These are phyloP conservation scores for Apiotrichum veenhuisii DNA, from an alignment of 1,284 basidiomycete genomes.

Conservation along the genomic window DNA sequence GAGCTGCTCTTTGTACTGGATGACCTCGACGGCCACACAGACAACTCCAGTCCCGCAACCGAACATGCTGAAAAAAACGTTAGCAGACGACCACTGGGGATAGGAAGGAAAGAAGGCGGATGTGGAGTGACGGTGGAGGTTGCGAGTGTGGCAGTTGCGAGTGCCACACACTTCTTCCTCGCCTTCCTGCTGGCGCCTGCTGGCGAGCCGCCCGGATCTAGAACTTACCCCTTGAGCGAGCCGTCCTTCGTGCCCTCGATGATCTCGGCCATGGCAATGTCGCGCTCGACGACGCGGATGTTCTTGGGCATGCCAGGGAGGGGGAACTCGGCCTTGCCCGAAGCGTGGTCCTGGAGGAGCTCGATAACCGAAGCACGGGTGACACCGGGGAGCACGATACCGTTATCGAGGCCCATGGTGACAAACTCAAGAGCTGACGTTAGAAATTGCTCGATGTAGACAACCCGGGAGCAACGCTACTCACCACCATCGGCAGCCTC, in stretches of 20 bases:
- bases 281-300: slow-evolving; percentile 44
- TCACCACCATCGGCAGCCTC: slow-evolving; percentile 39
- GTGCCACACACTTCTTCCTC: background rate
- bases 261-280: slow-evolving; percentile 45
- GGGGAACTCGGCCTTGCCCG: slow-evolving; percentile 34
- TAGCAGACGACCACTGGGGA: background rate
- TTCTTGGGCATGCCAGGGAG: slow-evolving; percentile 38
- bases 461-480: slow-evolving; percentile 4
- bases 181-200: too few relatives aligned
- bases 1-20: slow-evolving; percentile 31
- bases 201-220: too few relatives aligned
- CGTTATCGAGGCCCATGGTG: slow-evolving; percentile 45
- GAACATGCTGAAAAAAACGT: slow-evolving; percentile 14
- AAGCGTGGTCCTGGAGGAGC: slow-evolving; percentile 36
- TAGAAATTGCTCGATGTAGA: background rate
- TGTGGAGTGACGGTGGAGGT: too few relatives aligned
- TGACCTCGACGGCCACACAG: slow-evolving; percentile 34
- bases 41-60: slow-evolving; percentile 37
- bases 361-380: slow-evolving; percentile 43
- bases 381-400: slow-evolving; percentile 48
- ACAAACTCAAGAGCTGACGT: slow-evolving; percentile 39
- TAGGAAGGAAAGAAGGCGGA: too few relatives aligned
- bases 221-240: slow-evolving; percentile 39
- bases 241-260: slow-evolving; percentile 33
- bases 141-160: too few relatives aligned